Evolutionary conservation across 805 yeast species (phyloP), one percentile per base, ranked within the genome.

Genomic region (Ogataea thermomethanolica): DNA sequence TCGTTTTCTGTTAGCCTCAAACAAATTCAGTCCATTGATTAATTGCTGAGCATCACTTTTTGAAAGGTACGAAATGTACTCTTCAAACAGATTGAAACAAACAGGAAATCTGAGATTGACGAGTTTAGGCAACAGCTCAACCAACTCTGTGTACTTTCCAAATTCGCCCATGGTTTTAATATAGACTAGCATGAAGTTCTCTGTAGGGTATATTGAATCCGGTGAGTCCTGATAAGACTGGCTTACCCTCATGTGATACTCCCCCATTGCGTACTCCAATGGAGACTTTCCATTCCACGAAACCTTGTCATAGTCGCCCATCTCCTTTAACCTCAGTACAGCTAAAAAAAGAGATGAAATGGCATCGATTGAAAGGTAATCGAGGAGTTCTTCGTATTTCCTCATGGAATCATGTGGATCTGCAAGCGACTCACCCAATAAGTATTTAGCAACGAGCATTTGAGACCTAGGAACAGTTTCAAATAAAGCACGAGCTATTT

Each of bases 201-300:
- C 69, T 5, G 68, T 61, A 0, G 85, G 84, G 26, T 58, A 61
- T 0, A 76, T 35, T 15, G 61, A 50, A 31, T 59, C 48, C n/a
- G 59, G 26, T 35, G 61, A 51, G 38, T 63, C 68, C 1, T 51
- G 49, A 20, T 43, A 45, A 0, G 64, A 49, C n/a, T 59, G 69
- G 29, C 73, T 61, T 1, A 69, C 65, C 49, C 60, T 56, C 21
- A 45, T 45, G 41, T 75, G 70, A 58, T 81, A 75, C 54, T 81
- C 85, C 27, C 66, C 70, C 2, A 79, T 66, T 0, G 84, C 79
- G 20, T 78, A 65, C 49, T 81, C 86, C 1, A 81, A 66, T 0
- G 89, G 84, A 37, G 62, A 73, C 15, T 65, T 76, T 81, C 62
- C 62, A 8, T 66, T 77, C 86, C 86, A 81, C 12, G 43, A 39